A percentile compares a stretch with the other conserved stretches of the same genome.
Evolutionary conservation across 2,329 filamentous ascomycete genomes (phyloP).

Genomic region (Fusarium pilosicola): DNA sequence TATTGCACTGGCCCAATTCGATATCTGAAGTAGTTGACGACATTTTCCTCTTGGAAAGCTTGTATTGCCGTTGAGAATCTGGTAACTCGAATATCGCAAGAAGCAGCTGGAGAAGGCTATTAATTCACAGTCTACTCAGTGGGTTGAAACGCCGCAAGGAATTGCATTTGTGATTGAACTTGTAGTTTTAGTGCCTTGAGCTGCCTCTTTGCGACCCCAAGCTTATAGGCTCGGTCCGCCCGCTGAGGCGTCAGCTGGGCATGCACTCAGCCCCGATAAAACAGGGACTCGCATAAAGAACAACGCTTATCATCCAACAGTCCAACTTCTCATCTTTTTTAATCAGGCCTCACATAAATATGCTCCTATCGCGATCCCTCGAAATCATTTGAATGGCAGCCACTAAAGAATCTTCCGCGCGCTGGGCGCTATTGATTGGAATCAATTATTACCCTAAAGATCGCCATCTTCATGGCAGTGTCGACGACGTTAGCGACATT

Average conservation of each 20-base stretch:
- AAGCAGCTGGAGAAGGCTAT: fast-evolving
- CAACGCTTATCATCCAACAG: not conserved
- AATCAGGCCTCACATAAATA: fast-evolving
- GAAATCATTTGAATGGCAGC: fast-evolving
- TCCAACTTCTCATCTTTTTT: not conserved
- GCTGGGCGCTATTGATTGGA: not conserved
- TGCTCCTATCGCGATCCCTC: fast-evolving
- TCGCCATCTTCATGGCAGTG: not conserved
- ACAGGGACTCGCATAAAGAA: not conserved
- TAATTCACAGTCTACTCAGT: fast-evolving
- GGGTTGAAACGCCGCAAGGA: not conserved
- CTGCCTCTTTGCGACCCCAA: not conserved
- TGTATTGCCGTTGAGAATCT: fast-evolving
- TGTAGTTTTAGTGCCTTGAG: not conserved
- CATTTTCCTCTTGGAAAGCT: not conserved
- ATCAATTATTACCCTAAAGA: not conserved
- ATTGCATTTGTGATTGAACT: not conserved
- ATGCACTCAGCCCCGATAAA: not conserved
- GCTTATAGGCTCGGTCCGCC: not conserved
- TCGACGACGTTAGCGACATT: not conserved
- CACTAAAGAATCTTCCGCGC: not conserved
- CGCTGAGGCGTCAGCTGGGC: not conserved
- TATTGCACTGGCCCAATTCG: not conserved
- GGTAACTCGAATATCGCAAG: fast-evolving
- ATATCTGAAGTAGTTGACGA: not conserved